Evolutionary conservation across 257 asterid species (phyloP), one percentile per base, ranked within the genome.

Genomic region (Solanum pinnatisectum): DNA sequence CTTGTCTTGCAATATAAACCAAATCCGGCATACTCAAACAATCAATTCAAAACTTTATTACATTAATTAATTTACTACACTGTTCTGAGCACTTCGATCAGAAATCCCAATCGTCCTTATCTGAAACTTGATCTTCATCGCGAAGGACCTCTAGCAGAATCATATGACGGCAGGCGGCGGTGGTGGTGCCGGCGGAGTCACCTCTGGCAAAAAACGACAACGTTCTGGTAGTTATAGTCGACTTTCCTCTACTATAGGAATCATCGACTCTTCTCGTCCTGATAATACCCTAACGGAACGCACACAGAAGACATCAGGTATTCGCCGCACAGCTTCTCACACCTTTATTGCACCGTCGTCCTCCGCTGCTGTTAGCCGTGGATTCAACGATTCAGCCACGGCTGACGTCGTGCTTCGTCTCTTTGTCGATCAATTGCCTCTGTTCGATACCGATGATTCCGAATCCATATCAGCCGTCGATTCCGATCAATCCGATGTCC

Each of bases 331-430:
- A 89, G 56, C 94, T 83, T 87, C 95, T 37, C 76, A 87, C 16
- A 72, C 92, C 10, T 90, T 18, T 88, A 89, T 84, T 81, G 86
- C 91, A 22, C 88, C 84, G 63, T 25, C 87, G 40, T 71, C 87
- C 18, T 8, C 84, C 12, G 40, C 87, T 23, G 73, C 89, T 59
- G 67, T 63, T 32, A 46, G 87, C 84, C 90, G 93, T 35, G 92
- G 92, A 71, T 96, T 94, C 91, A 92, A 93, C 85, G 98, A 96
- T 84, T 40, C 95, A 7, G 77, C 90, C 32, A 89, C 98, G 71
- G 94, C 96, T 22, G 98, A 96, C 87, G 94, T 93, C 85, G 68
- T 92, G 87, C 98, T 96, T 88, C 94, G 94, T 49, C 95, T 94
- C 8, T 88, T 91, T 91, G 70, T 90, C 77, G 97, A 95, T 73